Percentiles rank a stretch among this genome's conserved stretches.
phyloP scores from a whole-genome alignment of 108 stramenopile species.

The Pseudonitzschia multiseries region DNA sequence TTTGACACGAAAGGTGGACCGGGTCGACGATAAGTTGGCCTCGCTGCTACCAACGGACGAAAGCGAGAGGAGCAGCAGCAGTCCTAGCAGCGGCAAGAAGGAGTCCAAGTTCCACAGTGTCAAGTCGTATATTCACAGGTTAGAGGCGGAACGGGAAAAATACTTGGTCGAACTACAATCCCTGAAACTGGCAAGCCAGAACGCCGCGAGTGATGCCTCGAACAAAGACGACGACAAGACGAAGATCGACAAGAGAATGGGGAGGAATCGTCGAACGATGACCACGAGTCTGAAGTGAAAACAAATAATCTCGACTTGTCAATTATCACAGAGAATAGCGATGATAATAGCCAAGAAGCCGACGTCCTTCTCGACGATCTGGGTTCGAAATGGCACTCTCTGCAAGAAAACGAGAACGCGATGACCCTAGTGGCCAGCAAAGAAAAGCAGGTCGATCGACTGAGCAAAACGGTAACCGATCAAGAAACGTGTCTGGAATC shows the following conservation, averaged over 20 bases:
- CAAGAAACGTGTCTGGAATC: background rate
- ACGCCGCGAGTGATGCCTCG: background rate
- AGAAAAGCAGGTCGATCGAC: constrained; percentile 7
- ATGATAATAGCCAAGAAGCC: background rate
- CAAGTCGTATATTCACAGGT: constrained; percentile 3
- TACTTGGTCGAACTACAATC: constrained; percentile 1
- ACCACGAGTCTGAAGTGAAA: background rate
- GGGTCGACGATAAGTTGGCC: constrained; percentile 3
- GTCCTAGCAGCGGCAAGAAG: background rate
- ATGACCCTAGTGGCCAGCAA: constrained; percentile 1
- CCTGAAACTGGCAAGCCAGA: background rate
- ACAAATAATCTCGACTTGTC: background rate
- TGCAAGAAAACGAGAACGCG: constrained; percentile 9
- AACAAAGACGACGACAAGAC: background rate
- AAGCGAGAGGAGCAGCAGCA: background rate
- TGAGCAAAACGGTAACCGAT: background rate
- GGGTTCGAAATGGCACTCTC: constrained; percentile 15
- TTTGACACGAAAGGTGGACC: background rate
- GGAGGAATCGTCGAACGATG: background rate
- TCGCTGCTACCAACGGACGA: background rate
- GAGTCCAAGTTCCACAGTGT: background rate
- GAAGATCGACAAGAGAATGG: background rate
- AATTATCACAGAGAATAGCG: background rate
- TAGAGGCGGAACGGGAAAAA: constrained; percentile 3
- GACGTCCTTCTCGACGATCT: constrained; percentile 2